Evolutionary conservation across 2,329 filamentous ascomycete species (phyloP), one percentile per base, ranked within the genome.

Genomic region (Colletotrichum sp.): DNA sequence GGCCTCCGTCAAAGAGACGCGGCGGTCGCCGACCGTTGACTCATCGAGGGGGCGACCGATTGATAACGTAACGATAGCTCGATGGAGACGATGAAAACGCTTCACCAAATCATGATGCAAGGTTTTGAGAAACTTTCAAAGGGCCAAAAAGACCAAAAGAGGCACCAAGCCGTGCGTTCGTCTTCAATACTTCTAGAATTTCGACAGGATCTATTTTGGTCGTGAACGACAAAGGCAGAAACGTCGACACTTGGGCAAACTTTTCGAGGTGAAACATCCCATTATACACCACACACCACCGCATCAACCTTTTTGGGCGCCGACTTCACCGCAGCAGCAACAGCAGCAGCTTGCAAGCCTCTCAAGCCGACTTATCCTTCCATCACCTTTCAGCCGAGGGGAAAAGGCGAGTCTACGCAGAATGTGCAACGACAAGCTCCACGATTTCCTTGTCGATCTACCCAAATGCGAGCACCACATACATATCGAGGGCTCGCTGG

Each of bases 401-500:
- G n/a, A 10, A 24, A 36, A n/a, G 52, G 62, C 24, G 62, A 64
- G n/a, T 36, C 36, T 21, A 44, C 28, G n/a, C 32, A 70, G 21
- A 28, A 93, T 93, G 91, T 93, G 91, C 83, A 86, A 90, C 80
- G 44, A 64, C 44, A n/a, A 21, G 36, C 84, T 92, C 68, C 91
- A 92, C 84, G 83, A 87, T 57, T 92, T 95, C 82, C 88, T 96
- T 49, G 84, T 86, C 68, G 89, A 89, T 36, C 89, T 96, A 34
- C 94, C 94, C 78, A 96, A 96, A 87, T 95, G 93, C 85, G 95
- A 96, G 83, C 94, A 96, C 81, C 95, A 96, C 85, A 90, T 96
- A 70, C 95, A 96, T 82, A 89, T 96, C 39, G 94, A 96, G 84
- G 95, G 95, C 71, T 93, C 93, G 15, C 89, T 96, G 49, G 92